phyloP scores from a whole-genome alignment of 2,329 filamentous ascomycete species.

The Ophiostoma triangulosporum region DNA sequence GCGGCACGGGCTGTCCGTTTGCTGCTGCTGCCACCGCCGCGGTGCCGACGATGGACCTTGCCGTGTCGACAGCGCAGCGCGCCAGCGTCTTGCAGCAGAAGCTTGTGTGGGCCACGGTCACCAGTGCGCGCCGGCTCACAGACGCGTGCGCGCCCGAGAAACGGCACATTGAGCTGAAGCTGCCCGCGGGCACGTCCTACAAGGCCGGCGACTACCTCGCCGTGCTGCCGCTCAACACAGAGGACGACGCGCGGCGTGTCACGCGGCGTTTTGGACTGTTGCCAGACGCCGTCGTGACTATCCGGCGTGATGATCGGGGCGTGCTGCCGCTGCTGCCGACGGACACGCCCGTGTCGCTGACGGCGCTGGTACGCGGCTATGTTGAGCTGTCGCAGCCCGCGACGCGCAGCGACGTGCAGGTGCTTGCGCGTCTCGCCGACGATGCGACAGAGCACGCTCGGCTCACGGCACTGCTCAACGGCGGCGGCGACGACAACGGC shows the following conservation, averaged over 20 bases:
- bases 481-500: constrained; percentile 35
- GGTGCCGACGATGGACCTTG: constrained; percentile 20
- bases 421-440: constrained; percentile 19
- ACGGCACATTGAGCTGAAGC: constrained; percentile 49
- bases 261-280: constrained; percentile 52
- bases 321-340: constrained; percentile 40
- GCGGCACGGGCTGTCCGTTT: constrained; percentile 22
- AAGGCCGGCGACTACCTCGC: constrained; percentile 63
- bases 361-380: constrained; percentile 53
- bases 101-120: constrained; percentile 37
- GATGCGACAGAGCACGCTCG: constrained; percentile 7
- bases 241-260: constrained; percentile 44
- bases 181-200: constrained; percentile 54
- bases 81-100: constrained; percentile 32
- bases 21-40: not conserved
- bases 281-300: constrained; percentile 52
- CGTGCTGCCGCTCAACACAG: constrained; percentile 55
- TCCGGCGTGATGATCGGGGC: constrained; percentile 34
- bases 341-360: constrained; percentile 42
- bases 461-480: constrained; percentile 29
- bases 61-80: constrained; percentile 33
- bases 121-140: constrained; percentile 34
- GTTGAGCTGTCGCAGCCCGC: constrained; percentile 61
- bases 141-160: constrained; percentile 24
- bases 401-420: constrained; percentile 40